Conservation (phyloP, 306 rosid genomes). For the Oxytropis ochrocephala region DNA sequence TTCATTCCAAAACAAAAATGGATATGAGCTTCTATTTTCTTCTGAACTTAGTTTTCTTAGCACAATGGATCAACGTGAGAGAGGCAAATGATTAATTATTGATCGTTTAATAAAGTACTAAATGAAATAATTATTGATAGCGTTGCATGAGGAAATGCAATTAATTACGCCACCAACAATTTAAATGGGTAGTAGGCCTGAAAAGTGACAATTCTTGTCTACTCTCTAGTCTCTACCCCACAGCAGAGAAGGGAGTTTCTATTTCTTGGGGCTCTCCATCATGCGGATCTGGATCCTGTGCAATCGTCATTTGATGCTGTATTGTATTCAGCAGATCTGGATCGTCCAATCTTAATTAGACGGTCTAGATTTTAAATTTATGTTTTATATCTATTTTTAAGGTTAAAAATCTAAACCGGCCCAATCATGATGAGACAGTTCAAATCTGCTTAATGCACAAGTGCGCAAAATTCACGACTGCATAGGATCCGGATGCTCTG, state of each 20-base stretch:
- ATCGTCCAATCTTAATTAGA: too few relatives aligned
- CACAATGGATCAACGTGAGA: neutral
- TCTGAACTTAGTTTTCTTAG: too few relatives aligned
- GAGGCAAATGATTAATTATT: neutral
- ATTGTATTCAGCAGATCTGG: too few relatives aligned
- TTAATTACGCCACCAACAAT: neutral
- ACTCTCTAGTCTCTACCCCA: neutral
- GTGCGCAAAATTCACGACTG: too few relatives aligned
- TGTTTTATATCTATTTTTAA: too few relatives aligned
- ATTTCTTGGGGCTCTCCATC: neutral
- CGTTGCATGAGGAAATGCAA: neutral
- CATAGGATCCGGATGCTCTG: too few relatives aligned
- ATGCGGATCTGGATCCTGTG: too few relatives aligned
- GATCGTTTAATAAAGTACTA: neutral
- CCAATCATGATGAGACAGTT: too few relatives aligned
- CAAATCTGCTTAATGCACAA: too few relatives aligned
- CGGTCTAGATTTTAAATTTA: too few relatives aligned
- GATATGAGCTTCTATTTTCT: neutral
- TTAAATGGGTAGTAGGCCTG: neutral
- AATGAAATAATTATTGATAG: neutral
- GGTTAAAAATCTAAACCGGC: too few relatives aligned
- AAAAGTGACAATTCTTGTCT: neutral
- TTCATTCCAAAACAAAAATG: neutral
- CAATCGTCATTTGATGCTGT: too few relatives aligned
- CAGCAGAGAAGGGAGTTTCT: neutral